Base-by-base conservation (phyloP, 2,329 filamentous ascomycete species). In the Fusarium staphyleae region DNA sequence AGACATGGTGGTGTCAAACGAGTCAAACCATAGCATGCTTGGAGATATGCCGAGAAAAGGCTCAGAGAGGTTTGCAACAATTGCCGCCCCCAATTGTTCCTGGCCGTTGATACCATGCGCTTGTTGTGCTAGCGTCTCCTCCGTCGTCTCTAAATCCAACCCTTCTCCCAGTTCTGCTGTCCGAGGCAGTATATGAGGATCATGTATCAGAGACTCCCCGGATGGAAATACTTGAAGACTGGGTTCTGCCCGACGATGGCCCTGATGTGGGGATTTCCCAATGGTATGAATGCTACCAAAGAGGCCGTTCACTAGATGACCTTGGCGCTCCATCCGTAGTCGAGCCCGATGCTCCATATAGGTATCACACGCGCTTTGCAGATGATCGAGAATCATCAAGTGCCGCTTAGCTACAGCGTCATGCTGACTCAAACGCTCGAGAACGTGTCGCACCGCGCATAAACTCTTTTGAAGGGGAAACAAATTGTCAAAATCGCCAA, bases 401-500 rank as follows among this genome's bases (percentile, higher is more conserved):
- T 67, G 62, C 3, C 65, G 48, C 34, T 66, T 67, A 0, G 65
- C 57, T 1, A 67, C 62, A 3, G 60, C 49, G 14, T 67, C 65
- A 1, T 55, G 39, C 0, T 44, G 37, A 9, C 62, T 46, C 4
- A 73, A 66, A 2, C 60, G 57, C 0, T 55, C 45, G 1, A 73
- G 64, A 0, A 72, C 57, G 3, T 49, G 53, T 9, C 65, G 54
- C 0, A 68, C 66, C 0, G 55, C 40, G 1, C 56, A 50, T 0
- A 74, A 53, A 2, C 65, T 69, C 33, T 65, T 67, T 18, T 66
- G 60, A 0, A 74, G 54, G 0, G 71, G 70, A 5, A 74, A 73
- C 0, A 65, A 61, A 14, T 55, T 57, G 29, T 78, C 75, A 3
- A 79, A 72, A 47, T 80, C 76, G 0, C 75, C 76, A 42, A 80